These are phyloP conservation scores for Copromyces sp. DNA, from an alignment of 495 filamentous ascomycete species.

Conservation along the genomic window DNA sequence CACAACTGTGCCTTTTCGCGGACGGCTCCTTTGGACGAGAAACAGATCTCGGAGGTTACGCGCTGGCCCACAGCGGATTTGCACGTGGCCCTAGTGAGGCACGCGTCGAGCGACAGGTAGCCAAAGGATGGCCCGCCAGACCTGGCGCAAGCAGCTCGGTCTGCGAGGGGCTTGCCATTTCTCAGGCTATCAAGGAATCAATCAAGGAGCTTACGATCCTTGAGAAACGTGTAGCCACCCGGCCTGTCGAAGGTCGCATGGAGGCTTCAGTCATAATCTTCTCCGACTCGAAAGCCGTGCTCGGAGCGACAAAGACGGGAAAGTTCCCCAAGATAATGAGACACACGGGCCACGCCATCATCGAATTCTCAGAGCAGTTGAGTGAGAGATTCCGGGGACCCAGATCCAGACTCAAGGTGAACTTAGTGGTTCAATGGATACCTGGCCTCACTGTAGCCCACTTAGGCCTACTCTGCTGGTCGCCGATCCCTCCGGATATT, in stretches of 20 bases:
- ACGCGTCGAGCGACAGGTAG: not conserved
- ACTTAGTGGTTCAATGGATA: not conserved
- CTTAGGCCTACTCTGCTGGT: no score
- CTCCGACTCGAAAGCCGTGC: not conserved
- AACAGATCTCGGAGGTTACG: not conserved
- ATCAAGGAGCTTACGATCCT: not conserved
- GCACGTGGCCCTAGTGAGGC: not conserved
- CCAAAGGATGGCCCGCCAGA: not conserved
- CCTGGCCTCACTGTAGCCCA: no score
- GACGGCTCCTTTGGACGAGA: not conserved
- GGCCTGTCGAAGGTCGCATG: not conserved
- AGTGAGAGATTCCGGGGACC: not conserved
- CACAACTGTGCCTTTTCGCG: not conserved
- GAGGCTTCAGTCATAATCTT: not conserved
- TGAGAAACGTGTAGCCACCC: not conserved
- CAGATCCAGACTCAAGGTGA: not conserved
- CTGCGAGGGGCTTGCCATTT: not conserved
- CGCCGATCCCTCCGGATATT: no score
- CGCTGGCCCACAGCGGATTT: not conserved
- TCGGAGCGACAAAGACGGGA: not conserved
- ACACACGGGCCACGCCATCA: not conserved
- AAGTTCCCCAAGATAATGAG: not conserved
- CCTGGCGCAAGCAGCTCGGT: not conserved
- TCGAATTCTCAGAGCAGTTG: not conserved
- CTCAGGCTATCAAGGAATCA: not conserved